These are phyloP conservation scores for Phallus indusiatus DNA, from an alignment of 768 basidiomycete species.

Conservation along the genomic window DNA sequence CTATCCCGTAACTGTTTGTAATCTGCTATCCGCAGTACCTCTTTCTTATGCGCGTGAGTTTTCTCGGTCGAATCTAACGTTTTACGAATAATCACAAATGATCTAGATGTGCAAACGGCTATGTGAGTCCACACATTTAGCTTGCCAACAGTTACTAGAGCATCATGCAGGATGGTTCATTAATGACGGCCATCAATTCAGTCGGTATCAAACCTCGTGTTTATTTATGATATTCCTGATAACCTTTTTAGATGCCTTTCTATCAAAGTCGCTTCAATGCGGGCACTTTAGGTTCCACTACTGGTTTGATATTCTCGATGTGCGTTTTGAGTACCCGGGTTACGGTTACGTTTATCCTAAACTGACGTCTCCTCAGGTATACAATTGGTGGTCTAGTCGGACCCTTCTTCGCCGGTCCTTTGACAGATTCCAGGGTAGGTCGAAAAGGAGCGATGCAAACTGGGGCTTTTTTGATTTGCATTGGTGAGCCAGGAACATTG, in stretches of 20 bases:
- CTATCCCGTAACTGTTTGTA: neutral
- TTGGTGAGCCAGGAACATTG: neutral
- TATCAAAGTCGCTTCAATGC: conserved; percentile 16
- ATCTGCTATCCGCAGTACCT: neutral
- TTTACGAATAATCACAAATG: neutral
- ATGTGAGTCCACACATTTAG: conserved; percentile 3
- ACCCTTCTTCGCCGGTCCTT: conserved; percentile 21
- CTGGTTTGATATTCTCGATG: conserved; percentile 20
- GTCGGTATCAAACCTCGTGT: neutral
- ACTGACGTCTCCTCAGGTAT: conserved; percentile 9
- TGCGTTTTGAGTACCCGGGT: conserved; percentile 8
- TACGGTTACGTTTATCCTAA: neutral
- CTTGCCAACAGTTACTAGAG: neutral
- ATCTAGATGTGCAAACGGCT: conserved; percentile 18
- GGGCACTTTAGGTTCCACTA: conserved; percentile 14
- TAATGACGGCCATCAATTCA: conserved; percentile 15
- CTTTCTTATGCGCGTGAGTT: conserved; percentile 18
- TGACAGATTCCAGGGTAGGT: conserved; percentile 22
- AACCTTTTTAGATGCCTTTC: conserved; percentile 14
- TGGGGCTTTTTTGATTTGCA: conserved; percentile 16
- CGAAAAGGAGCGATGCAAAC: conserved; percentile 23
- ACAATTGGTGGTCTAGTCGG: conserved; percentile 21
- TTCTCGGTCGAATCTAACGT: neutral
- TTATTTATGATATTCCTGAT: neutral
- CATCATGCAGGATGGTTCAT: conserved; percentile 12